Base-by-base conservation (phyloP, 2,329 filamentous ascomycete genomes). In the Aspergillus costaricaensis region DNA sequence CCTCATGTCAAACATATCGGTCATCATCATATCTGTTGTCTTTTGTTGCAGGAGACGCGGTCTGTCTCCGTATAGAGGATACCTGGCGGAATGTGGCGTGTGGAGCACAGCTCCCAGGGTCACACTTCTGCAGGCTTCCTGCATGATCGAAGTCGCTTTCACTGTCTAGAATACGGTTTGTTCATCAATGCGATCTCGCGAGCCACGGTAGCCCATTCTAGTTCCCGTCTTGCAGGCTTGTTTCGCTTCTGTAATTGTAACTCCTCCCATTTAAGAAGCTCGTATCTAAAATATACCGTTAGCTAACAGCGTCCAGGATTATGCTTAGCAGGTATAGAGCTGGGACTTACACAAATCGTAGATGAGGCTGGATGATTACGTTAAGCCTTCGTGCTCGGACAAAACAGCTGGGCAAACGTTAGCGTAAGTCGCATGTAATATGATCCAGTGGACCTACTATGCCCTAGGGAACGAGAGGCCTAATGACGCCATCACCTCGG, bases 151-250 rank as follows among this genome's bases (percentile, higher is more conserved):
- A 36, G 49, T 36, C 23, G 19, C 23, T 57, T n/a, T 62, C 66
- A 41, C 74, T 80, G 91, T 76, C 90, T 83, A 17, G 91, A 89
- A 77, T 98, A 98, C 15, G 95, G 95, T 69, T 91, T 88, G 74
- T 99, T 99, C 92, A 99, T 96, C 27, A 94, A 82, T 4, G 95
- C 93, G 67, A 99, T 93, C 77, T 98, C 94, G 66, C 92, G 85
- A 6, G 92, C 85, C 62, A 98, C 90, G 51, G 91, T 91, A 7
- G 86, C 85, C 95, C 95, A 99, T 77, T 98, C 95, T 30, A 98
- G 81, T 70, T 97, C 93, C 65, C 94, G 84, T 68, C 86, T 88
- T 60, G 89, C 70, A 50, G 79, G 72, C 72, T 81, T 69, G 73
- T 81, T 76, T 76, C 81, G 73, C 77, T 83, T 75, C 78, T 83